phyloP scores from a whole-genome alignment of 495 filamentous ascomycete species.

The Penicillium cinerascens region DNA sequence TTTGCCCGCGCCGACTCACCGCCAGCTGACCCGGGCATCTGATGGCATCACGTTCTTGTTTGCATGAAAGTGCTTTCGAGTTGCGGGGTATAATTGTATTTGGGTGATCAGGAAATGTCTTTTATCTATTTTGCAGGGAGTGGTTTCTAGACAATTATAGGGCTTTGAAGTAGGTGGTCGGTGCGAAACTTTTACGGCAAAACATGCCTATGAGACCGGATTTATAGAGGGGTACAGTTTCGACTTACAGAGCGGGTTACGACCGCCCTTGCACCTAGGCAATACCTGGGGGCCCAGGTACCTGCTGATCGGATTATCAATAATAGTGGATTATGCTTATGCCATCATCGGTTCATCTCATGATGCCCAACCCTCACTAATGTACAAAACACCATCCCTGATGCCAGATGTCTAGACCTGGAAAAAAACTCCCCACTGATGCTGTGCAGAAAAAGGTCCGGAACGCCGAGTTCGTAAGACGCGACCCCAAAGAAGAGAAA shows the following conservation, averaged over 20 bases:
- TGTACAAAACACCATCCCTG: conserved; percentile 39
- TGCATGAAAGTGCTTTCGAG: neutral
- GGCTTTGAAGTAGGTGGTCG: too few species aligned
- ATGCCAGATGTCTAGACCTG: conserved; percentile 21
- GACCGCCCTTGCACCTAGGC: neutral
- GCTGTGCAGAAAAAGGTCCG: conserved; percentile 29
- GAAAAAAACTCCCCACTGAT: conserved; percentile 41
- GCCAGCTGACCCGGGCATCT: conserved; percentile 24
- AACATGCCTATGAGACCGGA: too few species aligned
- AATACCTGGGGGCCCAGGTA: neutral
- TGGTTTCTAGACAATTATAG: neutral
- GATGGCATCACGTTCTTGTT: conserved; percentile 15
- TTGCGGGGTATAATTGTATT: neutral
- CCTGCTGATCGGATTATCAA: conserved; percentile 3
- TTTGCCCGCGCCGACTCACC: conserved; percentile 24
- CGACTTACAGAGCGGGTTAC: too few species aligned
- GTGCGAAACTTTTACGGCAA: too few species aligned
- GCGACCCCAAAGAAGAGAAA: conserved; percentile 7
- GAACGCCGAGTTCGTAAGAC: conserved; percentile 26
- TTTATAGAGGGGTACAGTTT: neutral
- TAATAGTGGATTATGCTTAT: conserved; percentile 15
- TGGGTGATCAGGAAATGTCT: neutral
- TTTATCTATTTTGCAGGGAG: neutral
- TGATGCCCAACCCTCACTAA: conserved; percentile 30
- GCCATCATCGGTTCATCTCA: conserved; percentile 7